These are phyloP conservation scores for Coelastrella sp. DNA, from an alignment of 139 green algal genomes.

Conservation along the genomic window DNA sequence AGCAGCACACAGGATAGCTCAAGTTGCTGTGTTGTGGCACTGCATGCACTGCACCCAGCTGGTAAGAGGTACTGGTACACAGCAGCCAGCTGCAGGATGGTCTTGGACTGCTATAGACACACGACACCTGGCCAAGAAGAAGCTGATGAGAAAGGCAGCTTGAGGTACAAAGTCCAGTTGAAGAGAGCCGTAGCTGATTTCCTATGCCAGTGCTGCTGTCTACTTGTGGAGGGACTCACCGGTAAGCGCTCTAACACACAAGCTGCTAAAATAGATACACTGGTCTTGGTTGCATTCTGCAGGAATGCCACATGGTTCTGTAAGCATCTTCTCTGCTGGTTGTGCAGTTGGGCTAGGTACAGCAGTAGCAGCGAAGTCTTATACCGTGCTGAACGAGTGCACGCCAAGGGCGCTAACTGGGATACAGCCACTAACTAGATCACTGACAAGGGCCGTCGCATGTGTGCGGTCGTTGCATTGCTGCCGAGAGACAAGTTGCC, in stretches of 20 bases:
- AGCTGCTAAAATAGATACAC: not conserved
- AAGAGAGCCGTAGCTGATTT: not conserved
- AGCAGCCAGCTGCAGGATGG: no score
- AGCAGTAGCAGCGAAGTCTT: not conserved
- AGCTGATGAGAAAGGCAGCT: not conserved
- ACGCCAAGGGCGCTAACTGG: not conserved
- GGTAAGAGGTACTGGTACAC: no score
- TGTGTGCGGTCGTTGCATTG: not conserved
- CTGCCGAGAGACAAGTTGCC: not conserved
- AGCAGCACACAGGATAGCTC: not conserved
- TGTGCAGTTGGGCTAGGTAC: not conserved
- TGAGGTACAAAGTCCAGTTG: not conserved
- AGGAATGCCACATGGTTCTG: no score
- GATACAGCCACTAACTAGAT: not conserved
- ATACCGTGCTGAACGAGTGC: conserved; percentile 1
- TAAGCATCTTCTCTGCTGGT: no score
- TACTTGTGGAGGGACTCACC: no score
- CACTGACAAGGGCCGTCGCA: not conserved
- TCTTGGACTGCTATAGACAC: no score
- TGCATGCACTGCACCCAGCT: no score
- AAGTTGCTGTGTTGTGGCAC: no score
- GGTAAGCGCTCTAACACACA: conserved; percentile 34
- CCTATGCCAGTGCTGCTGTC: no score
- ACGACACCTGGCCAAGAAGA: no score
- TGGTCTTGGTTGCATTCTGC: not conserved